These are phyloP conservation scores for Fusarium miscanthi DNA, from an alignment of 2,329 filamentous ascomycete species.

Conservation along the genomic window DNA sequence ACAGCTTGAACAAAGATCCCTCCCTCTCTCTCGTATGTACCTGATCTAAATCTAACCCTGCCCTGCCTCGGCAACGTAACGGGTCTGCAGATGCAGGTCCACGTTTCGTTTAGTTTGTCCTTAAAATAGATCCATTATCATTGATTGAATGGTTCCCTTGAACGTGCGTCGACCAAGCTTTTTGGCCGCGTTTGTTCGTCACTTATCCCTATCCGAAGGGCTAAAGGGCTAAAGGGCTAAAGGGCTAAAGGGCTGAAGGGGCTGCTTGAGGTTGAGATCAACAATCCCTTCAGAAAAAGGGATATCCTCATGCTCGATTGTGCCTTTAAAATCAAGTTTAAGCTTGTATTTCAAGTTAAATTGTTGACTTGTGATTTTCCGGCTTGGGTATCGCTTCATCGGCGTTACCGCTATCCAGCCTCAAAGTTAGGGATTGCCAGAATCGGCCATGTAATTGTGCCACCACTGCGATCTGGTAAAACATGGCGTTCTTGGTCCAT, in stretches of 20 bases:
- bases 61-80: conserved; percentile 7
- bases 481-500: conserved; percentile 33
- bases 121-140: conserved; percentile 33
- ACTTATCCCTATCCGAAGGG: not conserved
- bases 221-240: not conserved
- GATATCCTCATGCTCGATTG: not conserved
- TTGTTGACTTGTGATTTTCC: not conserved
- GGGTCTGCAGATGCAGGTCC: conserved; percentile 1
- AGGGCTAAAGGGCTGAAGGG: not conserved
- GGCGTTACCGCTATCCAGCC: not conserved
- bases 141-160: conserved; percentile 10
- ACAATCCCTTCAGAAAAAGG: not conserved
- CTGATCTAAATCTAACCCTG: conserved; percentile 23
- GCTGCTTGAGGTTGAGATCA: not conserved
- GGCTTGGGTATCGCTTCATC: conserved; percentile 4
- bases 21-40: conserved; percentile 19
- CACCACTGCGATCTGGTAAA: conserved; percentile 22
- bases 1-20: not conserved
- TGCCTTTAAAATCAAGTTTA: not conserved
- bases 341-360: not conserved
- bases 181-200: not conserved
- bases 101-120: conserved; percentile 7
- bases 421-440: not conserved
- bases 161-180: conserved; percentile 3
- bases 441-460: conserved; percentile 2